A percentile compares a stretch with the other conserved stretches of the same genome.
These are phyloP conservation scores for Solanum infundibuliforme DNA, from an alignment of 257 asterid genomes.

Conservation along the genomic window DNA sequence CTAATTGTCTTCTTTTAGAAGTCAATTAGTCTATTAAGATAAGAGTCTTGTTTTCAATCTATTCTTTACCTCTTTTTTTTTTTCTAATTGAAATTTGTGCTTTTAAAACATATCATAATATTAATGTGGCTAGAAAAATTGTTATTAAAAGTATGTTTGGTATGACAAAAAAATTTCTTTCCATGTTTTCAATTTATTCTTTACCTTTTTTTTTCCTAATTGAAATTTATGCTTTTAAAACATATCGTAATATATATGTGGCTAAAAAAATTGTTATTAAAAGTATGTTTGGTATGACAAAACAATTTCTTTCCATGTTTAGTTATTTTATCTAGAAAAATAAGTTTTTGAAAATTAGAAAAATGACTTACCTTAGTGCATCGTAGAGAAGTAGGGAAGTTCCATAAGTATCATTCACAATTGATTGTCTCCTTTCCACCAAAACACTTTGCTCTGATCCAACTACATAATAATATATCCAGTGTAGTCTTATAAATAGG, in stretches of 20 bases:
- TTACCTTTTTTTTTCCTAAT: neutral
- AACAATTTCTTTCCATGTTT: neutral
- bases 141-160: neutral
- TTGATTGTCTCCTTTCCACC: neutral
- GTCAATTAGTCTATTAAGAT: neutral
- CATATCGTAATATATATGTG: neutral
- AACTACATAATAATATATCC: neutral
- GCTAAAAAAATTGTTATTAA: neutral
- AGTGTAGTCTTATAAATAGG: too few relatives aligned
- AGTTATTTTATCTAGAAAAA: neutral
- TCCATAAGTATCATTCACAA: neutral
- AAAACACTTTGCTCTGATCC: fast-evolving
- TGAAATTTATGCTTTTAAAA: neutral
- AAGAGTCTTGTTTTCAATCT: neutral
- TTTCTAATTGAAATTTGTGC: neutral
- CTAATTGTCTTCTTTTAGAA: neutral
- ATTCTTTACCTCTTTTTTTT: neutral
- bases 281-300: neutral
- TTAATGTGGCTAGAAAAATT: neutral
- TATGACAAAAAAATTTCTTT: neutral
- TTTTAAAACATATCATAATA: neutral
- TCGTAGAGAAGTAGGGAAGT: neutral
- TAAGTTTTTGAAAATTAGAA: neutral
- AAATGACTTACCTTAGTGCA: neutral
- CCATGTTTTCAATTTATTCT: neutral